phyloP scores from a whole-genome alignment of 2,329 filamentous ascomycete genomes.

The Epichloe sp. region DNA sequence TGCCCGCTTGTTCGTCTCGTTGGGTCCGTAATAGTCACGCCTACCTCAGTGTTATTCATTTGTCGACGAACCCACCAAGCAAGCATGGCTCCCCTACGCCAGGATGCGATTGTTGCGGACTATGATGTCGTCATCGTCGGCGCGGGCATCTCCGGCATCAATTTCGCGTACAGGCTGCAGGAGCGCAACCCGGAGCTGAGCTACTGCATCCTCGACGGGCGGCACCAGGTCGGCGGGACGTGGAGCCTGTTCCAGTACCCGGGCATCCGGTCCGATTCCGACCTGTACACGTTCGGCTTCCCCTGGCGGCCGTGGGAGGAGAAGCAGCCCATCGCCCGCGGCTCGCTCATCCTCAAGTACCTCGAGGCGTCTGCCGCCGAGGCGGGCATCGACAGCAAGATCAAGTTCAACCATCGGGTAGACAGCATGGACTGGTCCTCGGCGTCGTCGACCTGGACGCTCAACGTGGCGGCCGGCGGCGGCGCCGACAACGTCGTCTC shows the following conservation, averaged over 20 bases:
- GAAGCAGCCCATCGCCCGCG: constrained; percentile 35
- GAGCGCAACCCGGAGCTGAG: constrained; percentile 36
- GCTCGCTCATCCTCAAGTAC: constrained; percentile 35
- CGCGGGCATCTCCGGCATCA: constrained; percentile 59
- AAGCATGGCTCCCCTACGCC: neutral
- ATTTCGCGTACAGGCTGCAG: constrained; percentile 52
- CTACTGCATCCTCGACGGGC: constrained; percentile 53
- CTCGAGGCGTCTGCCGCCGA: constrained; percentile 33
- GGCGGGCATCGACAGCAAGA: constrained; percentile 25
- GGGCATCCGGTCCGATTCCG: constrained; percentile 51
- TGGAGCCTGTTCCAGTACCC: constrained; percentile 66
- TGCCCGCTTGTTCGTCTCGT: neutral
- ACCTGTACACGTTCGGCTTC: constrained; percentile 47
- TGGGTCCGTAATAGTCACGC: neutral
- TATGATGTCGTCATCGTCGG: constrained; percentile 50
- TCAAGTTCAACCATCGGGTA: constrained; percentile 36
- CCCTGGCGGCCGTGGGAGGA: constrained; percentile 55
- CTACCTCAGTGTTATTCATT: neutral
- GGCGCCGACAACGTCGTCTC: constrained; percentile 1
- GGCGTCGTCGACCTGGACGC: constrained; percentile 37
- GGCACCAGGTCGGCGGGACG: constrained; percentile 53
- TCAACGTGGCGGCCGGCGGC: constrained; percentile 23
- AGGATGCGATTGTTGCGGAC: neutral
- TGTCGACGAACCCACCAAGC: neutral
- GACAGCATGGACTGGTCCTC: constrained; percentile 36